Evolutionary conservation across 129 eudicot species (phyloP).

Genomic region (Artemisia annua): DNA sequence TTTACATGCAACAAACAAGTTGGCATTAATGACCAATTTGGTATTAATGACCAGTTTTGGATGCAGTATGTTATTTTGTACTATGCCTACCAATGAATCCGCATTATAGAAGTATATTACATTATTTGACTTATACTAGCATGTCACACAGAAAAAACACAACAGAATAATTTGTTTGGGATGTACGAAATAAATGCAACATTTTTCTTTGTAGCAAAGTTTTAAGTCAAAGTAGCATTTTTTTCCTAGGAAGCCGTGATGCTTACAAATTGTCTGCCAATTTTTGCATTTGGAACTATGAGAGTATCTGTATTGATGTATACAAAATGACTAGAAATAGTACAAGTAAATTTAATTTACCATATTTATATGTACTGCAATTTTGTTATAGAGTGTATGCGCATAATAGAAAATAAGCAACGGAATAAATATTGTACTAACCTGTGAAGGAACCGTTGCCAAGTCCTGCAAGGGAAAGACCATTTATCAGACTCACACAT

Average conservation of each 20-base stretch:
- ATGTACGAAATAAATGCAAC: no score
- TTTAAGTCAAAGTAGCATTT: no score
- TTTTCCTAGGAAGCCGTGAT: no score
- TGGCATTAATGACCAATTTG: no score
- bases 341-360: not conserved
- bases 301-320: not conserved
- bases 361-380: not conserved
- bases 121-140: not conserved
- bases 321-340: not conserved
- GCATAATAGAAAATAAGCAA: not conserved
- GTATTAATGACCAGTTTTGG: not conserved
- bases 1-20: no score
- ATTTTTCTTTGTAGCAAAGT: no score
- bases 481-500: constrained; percentile 7
- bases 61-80: not conserved
- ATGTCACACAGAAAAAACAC: not conserved
- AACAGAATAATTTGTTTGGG: no score
- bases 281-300: not conserved
- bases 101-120: no score
- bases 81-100: not conserved
- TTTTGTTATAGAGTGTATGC: not conserved
- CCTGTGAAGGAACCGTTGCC: constrained; percentile 65
- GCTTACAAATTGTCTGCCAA: no score
- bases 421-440: constrained; percentile 19
- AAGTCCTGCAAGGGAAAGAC: constrained; percentile 57